phyloP scores from a whole-genome alignment of 805 yeast genomes.

The Hanseniaspora clermontiae region DNA sequence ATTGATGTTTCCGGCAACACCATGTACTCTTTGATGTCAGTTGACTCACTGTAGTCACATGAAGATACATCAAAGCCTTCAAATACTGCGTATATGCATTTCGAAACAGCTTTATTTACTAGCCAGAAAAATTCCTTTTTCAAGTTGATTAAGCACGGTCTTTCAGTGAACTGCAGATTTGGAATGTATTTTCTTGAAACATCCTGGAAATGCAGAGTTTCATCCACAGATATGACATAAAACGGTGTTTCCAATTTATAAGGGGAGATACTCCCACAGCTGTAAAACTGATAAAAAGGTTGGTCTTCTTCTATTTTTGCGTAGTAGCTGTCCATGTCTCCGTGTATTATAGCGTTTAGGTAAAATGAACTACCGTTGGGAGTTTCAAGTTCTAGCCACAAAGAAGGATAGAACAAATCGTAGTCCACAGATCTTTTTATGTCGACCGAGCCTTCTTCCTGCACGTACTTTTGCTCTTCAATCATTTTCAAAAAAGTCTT shows the following conservation, averaged over 20 bases:
- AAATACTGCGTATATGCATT: neutral
- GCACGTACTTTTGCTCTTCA: neutral
- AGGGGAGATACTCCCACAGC: neutral
- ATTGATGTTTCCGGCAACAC: slow-evolving; percentile 15
- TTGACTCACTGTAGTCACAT: neutral
- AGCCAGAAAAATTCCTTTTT: slow-evolving; percentile 6
- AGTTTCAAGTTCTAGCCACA: slow-evolving; percentile 1
- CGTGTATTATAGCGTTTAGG: neutral
- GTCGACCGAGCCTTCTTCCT: neutral
- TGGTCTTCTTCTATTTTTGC: neutral
- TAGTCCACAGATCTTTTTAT: neutral
- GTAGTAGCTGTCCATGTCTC: neutral
- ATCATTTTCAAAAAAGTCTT: neutral
- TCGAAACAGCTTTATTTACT: neutral
- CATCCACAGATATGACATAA: neutral
- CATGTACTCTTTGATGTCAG: slow-evolving; percentile 15
- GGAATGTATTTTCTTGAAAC: slow-evolving; percentile 7
- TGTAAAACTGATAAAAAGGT: neutral
- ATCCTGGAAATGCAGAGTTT: neutral
- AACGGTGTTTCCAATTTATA: slow-evolving; percentile 1
- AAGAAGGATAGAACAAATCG: slow-evolving; percentile 8
- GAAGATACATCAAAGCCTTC: neutral
- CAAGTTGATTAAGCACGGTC: slow-evolving; percentile 4
- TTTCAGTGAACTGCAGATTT: slow-evolving; percentile 1
- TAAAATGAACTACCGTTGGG: neutral